phyloP scores from a whole-genome alignment of 768 basidiomycete species.

The Auricularia cornea region DNA sequence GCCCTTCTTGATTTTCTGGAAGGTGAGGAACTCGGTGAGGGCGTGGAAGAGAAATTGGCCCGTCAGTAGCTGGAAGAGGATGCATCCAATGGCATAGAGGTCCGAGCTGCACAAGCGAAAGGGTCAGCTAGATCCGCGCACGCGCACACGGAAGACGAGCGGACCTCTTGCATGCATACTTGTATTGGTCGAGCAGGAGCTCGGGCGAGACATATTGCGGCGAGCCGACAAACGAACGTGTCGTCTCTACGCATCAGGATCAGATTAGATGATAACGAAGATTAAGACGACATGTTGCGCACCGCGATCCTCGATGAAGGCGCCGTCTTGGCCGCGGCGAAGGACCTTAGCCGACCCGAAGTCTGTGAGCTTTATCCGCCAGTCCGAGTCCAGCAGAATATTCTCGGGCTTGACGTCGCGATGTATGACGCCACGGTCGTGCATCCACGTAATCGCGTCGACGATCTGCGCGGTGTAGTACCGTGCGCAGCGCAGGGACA shows the following conservation, averaged over 20 bases:
- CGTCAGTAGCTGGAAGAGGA: conserved; percentile 86
- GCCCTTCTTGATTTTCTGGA: conserved; percentile 85
- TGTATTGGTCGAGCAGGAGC: conserved; percentile 56
- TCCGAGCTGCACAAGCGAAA: conserved; percentile 67
- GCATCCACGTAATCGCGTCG: conserved; percentile 86
- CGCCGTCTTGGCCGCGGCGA: not conserved
- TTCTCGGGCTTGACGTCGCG: conserved; percentile 86
- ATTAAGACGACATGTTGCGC: not conserved
- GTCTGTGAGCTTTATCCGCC: conserved; percentile 91
- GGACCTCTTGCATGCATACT: conserved; percentile 67
- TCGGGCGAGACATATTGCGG: conserved; percentile 88
- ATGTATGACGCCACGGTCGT: conserved; percentile 82
- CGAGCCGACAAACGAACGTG: conserved; percentile 79
- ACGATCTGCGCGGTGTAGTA: conserved; percentile 88
- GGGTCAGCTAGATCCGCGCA: conserved; percentile 2
- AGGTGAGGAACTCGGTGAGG: conserved; percentile 85
- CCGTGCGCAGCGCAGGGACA: conserved; percentile 65
- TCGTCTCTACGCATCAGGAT: conserved; percentile 36
- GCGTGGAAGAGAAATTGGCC: conserved; percentile 90
- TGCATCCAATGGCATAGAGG: conserved; percentile 92
- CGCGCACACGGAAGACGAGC: conserved; percentile 7
- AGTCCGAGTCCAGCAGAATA: conserved; percentile 76
- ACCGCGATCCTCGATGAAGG: conserved; percentile 1
- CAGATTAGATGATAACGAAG: not conserved
- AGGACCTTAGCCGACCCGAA: conserved; percentile 84